Evolutionary conservation across 2,329 filamentous ascomycete species (phyloP), one percentile per base, ranked within the genome.

Genomic region (Taxawa tesnikishii): DNA sequence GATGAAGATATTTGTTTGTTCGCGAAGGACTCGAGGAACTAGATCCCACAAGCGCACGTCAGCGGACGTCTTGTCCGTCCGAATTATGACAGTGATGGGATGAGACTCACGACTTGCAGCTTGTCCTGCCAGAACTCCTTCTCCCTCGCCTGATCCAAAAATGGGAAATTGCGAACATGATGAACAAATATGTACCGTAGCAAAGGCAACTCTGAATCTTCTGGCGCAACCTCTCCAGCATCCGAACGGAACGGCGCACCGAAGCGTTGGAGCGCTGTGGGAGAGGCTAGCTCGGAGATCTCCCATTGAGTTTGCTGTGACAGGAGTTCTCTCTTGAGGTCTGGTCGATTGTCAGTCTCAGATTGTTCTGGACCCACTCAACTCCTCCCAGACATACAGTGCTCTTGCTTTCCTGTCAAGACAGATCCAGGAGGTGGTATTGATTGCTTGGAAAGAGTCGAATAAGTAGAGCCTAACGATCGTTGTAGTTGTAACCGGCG

Each of bases 81-180:
- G n/a, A n/a, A n/a, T n/a, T n/a, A n/a, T n/a, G n/a, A n/a, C n/a
- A n/a, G n/a, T n/a, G n/a, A n/a, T n/a, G n/a, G n/a, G n/a, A n/a
- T n/a, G n/a, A n/a, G 34, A 76, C 81, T 45, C 61, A 93, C 83
- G 52, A 87, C 74, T 65, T 98, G 90, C 38, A 98, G 65, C 57
- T 93, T 96, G 54, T 96, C 85, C 62, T 98, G 90, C 90, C 90
- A 98, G 51, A 98, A 98, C 60, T 98, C 90, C 70, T 96, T 94
- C 69, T 98, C 90, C 50, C 75, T 80, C 14, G 90, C 90, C 66
- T 93, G 84, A 59, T 98, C 85, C 42, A 98, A 72, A 52, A 98
- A 98, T 1, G 90, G 90, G 49, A 98, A 98, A 49, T 96, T 92
- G 50, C 90, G 84, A 38, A 98, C 76, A 75, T 96, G 87, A 53